Percentiles rank a stretch among this genome's conserved stretches.
Conservation (phyloP, 1,284 basidiomycete genomes). For the Ceratobasidium sp. region DNA sequence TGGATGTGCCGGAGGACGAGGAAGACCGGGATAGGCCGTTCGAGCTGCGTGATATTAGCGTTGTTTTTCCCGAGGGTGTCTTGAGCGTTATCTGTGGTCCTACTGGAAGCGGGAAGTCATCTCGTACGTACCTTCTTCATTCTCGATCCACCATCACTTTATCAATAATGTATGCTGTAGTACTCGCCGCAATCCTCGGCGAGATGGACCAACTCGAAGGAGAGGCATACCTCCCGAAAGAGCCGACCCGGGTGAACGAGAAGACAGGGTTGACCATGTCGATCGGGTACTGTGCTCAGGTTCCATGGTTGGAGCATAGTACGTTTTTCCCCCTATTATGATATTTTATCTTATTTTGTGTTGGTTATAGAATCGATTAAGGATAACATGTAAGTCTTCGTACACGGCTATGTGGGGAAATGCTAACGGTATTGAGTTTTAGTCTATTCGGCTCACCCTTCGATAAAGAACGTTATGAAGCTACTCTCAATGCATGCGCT, state of each 20-base stretch:
- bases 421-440: too few relatives aligned
- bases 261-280: slow-evolving; percentile 75
- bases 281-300: slow-evolving; percentile 86
- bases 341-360: background rate
- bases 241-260: slow-evolving; percentile 62
- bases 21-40: too few relatives aligned
- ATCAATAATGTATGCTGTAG: too few relatives aligned
- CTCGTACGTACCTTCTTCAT: slow-evolving; percentile 4
- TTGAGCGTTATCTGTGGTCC: slow-evolving; percentile 23
- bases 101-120: slow-evolving; percentile 20
- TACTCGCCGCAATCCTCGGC: slow-evolving; percentile 66
- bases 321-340: background rate
- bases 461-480: slow-evolving; percentile 56
- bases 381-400: slow-evolving; percentile 56
- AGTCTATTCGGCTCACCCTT: slow-evolving; percentile 60
- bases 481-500: slow-evolving; percentile 48
- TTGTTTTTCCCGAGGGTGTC: slow-evolving; percentile 43
- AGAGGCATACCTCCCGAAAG: slow-evolving; percentile 43
- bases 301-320: slow-evolving; percentile 78
- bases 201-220: slow-evolving; percentile 66
- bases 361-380: slow-evolving; percentile 58
- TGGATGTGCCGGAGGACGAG: background rate
- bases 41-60: too few relatives aligned
- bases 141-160: background rate
- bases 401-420: too few relatives aligned